These are phyloP conservation scores for Osmozyma mogii DNA, from an alignment of 805 yeast genomes.

Conservation along the genomic window DNA sequence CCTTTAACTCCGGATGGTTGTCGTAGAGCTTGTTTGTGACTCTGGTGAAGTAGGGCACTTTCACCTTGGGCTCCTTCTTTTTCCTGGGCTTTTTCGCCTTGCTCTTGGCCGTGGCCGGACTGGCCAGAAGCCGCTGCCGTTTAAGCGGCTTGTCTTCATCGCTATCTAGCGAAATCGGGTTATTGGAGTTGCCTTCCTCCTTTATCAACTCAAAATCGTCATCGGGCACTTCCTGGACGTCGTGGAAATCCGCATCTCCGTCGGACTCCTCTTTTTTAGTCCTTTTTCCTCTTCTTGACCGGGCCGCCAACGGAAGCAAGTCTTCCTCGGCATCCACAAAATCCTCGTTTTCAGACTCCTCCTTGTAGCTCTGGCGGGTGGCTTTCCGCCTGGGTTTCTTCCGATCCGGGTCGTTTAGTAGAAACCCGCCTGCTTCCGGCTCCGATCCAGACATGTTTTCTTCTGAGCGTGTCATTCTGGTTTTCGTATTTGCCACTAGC, in stretches of 20 bases:
- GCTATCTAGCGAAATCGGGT: conserved; percentile 5
- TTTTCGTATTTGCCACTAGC: not conserved
- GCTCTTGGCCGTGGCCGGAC: not conserved
- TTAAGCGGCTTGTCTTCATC: conserved; percentile 15
- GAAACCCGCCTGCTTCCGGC: too few relatives aligned
- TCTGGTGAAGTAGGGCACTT: conserved; percentile 60
- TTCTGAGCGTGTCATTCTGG: too few relatives aligned
- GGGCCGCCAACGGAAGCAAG: conserved; percentile 17
- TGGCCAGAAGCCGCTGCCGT: conserved; percentile 10
- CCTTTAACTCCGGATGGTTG: conserved; percentile 70
- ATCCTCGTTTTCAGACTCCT: conserved; percentile 16
- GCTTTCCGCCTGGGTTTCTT: conserved; percentile 5
- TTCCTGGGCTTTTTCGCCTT: conserved; percentile 15
- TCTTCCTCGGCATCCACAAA: conserved; percentile 18
- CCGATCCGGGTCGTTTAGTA: conserved; percentile 11
- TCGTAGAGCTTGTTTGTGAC: conserved; percentile 61
- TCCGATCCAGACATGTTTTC: too few relatives aligned
- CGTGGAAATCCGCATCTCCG: conserved; percentile 2
- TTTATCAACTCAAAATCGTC: conserved; percentile 1
- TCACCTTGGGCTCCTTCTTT: conserved; percentile 41
- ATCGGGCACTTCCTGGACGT: conserved; percentile 1
- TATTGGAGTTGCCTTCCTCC: conserved; percentile 9
- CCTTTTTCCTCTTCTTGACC: not conserved
- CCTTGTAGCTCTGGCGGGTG: conserved; percentile 14
- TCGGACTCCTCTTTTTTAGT: conserved; percentile 3